Percentiles rank a stretch among this genome's conserved stretches.
phyloP scores from a whole-genome alignment of 306 rosid species.

The Vigna mungo region DNA sequence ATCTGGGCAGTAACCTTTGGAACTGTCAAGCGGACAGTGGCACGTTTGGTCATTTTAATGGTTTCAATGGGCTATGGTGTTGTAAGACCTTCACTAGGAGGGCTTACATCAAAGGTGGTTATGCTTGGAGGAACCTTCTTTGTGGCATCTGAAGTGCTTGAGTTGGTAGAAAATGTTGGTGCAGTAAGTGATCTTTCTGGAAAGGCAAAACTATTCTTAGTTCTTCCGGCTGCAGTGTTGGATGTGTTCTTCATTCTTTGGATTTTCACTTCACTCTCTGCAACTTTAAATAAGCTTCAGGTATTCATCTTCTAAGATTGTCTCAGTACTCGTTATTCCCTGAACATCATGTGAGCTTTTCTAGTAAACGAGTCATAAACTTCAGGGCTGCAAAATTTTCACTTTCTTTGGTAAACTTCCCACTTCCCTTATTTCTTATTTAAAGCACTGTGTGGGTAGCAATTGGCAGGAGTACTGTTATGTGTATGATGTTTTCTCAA shows the following conservation, averaged over 20 bases:
- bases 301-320: conserved; percentile 51
- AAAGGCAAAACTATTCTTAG: conserved; percentile 89
- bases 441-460: conserved; percentile 3
- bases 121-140: conserved; percentile 95
- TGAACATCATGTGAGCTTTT: conserved; percentile 16
- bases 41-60: conserved; percentile 80
- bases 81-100: conserved; percentile 97
- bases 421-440: not conserved
- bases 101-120: conserved; percentile 88
- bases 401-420: not conserved
- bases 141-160: conserved; percentile 92
- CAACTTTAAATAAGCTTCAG: conserved; percentile 98
- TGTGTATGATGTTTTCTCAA: conserved; percentile 21
- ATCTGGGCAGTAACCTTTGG: conserved; percentile 95
- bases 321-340: conserved; percentile 32
- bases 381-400: conserved; percentile 18
- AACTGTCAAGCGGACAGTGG: conserved; percentile 78
- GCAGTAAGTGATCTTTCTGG: conserved; percentile 96
- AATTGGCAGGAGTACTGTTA: not conserved
- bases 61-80: conserved; percentile 98
- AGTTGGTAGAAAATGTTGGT: conserved; percentile 94
- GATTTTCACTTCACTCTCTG: conserved; percentile 93
- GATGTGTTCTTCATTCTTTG: conserved; percentile 98
- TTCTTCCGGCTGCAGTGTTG: conserved; percentile 90
- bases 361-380: conserved; percentile 20